Base-by-base conservation (phyloP, 768 basidiomycete genomes). In the Phylloporus rhodoxanthus region DNA sequence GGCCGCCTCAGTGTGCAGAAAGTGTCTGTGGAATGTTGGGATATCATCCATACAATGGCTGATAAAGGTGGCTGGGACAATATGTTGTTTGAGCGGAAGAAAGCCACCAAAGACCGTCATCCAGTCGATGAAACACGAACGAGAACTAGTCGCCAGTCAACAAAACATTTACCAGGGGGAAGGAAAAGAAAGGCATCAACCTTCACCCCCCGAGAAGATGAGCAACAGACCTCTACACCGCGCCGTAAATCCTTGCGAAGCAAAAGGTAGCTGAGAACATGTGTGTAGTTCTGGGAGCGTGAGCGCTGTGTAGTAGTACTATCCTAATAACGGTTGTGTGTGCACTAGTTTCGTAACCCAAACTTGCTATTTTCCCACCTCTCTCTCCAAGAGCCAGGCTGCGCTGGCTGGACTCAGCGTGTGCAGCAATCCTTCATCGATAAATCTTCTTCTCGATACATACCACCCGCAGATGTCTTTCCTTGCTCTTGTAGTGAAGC, bases 1-100 rank as follows among this genome's bases (percentile, higher is more conserved):
- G 91, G 92, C 4, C 72, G 93, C 46, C 74, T 96, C 37, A 94
- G 91, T 61, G 91, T 97, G 1, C 93, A 97, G 67, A 77, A 81
- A 5, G 91, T 92, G 0, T 70, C 75, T 20, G 70, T 77, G 50
- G 71, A 65, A 8, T 83, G 89, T 4, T 95, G 84, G 78, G 70
- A 75, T 25, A 75, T 78, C 1, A 75, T 93, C 9, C 60, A 70
- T 15, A 53, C 65, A 45, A 64, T 97, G 44, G 85, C 89, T 0
- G 73, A 80, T 46, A 75, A 70, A 25, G 92, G 92, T 1, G 92
- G 91, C 1, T 95, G 90, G 87, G 82, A 85, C 17, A 72, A 72
- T 1, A 54, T 75, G 46, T 63, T 75, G 46, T 57, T 77, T 3
- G 71, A 67, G 47, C 66, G 63, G 47, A 72, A 67, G 63, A 71